Base-by-base conservation (phyloP, 768 basidiomycete genomes). In the Rhodotorula diobovata region DNA sequence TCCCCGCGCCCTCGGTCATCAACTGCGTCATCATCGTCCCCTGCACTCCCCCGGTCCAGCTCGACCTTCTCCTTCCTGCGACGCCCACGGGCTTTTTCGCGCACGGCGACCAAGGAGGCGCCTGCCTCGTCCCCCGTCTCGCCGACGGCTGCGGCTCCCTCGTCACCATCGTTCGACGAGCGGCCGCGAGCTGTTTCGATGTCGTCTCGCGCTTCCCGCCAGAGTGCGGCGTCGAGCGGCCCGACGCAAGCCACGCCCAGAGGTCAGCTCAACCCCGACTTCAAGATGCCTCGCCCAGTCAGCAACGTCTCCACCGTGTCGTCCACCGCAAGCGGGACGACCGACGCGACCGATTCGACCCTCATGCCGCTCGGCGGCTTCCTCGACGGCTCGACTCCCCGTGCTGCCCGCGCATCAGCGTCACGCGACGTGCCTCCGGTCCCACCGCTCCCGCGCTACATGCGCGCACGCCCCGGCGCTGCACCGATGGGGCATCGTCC, bases 181-280 rank as follows among this genome's bases (percentile, higher is more conserved):
- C n/a, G 6, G 58, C 63, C 23, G 35, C 63, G 28, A 25, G 39
- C 63, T 32, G n/a, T 7, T 21, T 35, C 43, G 9, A 5, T 28
- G 20, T 43, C 45, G 14, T 30, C 50, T 51, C 28, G 50, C n/a
- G 10, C 23, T 21, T 9, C 48, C 28, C 48, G 48, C 12, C 48
- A 8, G 25, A 50, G 4, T 28, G 48, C 48, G 6, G 12, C 45
- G 45, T 23, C 46, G 20, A 25, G 6, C 46, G 21, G 46, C 57
- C 25, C 16, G 21, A 12, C 25, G 3, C 20, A 23, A 14, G 23
- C 12, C 35, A 12, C 54, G 32, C 20, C 32, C 20, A 59, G 28
- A 9, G 65, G 56, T 2, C 56, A 65, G 32, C 72, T 73, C 67
- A 69, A 69, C 64, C 4, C 32, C 23, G 41, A 39, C 11, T 73